Conservation (phyloP, 2,329 filamentous ascomycete species). For the Pochonia chlamydosporia region DNA sequence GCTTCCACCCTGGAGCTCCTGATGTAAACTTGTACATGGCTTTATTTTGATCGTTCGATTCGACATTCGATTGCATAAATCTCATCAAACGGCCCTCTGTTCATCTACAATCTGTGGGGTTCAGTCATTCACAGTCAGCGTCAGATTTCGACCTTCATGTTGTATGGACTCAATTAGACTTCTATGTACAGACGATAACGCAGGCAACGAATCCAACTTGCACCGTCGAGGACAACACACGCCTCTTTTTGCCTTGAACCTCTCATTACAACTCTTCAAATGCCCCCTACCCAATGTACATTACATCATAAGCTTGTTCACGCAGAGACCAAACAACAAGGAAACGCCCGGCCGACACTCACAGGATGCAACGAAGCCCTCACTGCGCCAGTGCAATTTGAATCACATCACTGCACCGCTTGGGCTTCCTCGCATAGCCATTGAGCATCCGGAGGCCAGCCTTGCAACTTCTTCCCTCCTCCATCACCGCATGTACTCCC, state of each 20-base stretch:
- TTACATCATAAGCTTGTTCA: neutral
- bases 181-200: conserved; percentile 1
- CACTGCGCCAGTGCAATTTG: conserved; percentile 26
- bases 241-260: too few species aligned
- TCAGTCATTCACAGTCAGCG: too few species aligned
- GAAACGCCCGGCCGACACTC: neutral
- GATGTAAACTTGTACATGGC: too few species aligned
- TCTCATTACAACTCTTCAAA: conserved; percentile 1
- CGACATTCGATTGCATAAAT: too few species aligned
- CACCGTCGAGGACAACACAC: neutral
- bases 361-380: conserved; percentile 7
- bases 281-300: conserved; percentile 1
- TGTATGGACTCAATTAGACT: conserved; percentile 2
- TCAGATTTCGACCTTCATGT: too few species aligned
- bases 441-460: conserved; percentile 56
- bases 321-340: conserved; percentile 14
- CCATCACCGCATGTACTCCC: conserved; percentile 53
- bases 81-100: too few species aligned
- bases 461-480: conserved; percentile 55
- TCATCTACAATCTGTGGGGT: too few species aligned
- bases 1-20: too few species aligned
- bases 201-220: neutral
- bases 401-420: conserved; percentile 30
- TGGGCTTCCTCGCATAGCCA: conserved; percentile 60
- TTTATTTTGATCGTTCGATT: too few species aligned